Conservation (phyloP, 2,329 filamentous ascomycete genomes). For the Mollisia scopiformis region DNA sequence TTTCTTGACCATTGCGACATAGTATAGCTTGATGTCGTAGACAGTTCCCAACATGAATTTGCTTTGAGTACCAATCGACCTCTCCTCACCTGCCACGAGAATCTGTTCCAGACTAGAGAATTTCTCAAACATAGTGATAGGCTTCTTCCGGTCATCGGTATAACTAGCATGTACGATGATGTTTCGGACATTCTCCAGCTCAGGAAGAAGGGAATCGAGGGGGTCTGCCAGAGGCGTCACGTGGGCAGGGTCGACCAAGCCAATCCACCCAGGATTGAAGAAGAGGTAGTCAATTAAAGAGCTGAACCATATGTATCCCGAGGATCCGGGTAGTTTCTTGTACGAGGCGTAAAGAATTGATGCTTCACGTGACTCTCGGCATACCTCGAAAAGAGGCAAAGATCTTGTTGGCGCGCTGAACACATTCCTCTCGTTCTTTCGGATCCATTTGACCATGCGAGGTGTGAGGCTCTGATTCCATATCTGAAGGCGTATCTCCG, state of each 20-base stretch:
- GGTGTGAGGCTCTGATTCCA: constrained; percentile 17
- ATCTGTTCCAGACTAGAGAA: constrained; percentile 16
- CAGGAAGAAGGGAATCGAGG: constrained; percentile 16
- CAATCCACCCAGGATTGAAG: constrained; percentile 27
- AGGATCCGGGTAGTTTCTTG: constrained; percentile 2
- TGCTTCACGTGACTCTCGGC: constrained; percentile 18
- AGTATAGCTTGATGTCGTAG: constrained; percentile 28
- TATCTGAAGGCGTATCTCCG: constrained; percentile 21
- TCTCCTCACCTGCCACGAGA: constrained; percentile 28
- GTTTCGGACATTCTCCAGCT: constrained; percentile 16
- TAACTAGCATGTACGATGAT: constrained; percentile 31
- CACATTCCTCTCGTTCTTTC: constrained; percentile 79
- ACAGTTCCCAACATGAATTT: constrained; percentile 25
- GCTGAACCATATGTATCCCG: constrained; percentile 19
- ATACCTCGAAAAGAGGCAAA: constrained; percentile 14
- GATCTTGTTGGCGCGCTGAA: constrained; percentile 51
- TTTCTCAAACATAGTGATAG: constrained; percentile 17
- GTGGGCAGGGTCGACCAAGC: not conserved
- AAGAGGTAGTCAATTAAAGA: constrained; percentile 21
- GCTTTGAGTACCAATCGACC: constrained; percentile 25
- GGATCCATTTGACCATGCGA: constrained; percentile 22
- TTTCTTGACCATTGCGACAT: constrained; percentile 8
- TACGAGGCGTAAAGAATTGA: constrained; percentile 19
- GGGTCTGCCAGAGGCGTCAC: constrained; percentile 12
- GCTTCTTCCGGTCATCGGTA: constrained; percentile 19